Conservation (phyloP, 2,329 filamentous ascomycete genomes). For the Aureobasidium subglaciale region DNA sequence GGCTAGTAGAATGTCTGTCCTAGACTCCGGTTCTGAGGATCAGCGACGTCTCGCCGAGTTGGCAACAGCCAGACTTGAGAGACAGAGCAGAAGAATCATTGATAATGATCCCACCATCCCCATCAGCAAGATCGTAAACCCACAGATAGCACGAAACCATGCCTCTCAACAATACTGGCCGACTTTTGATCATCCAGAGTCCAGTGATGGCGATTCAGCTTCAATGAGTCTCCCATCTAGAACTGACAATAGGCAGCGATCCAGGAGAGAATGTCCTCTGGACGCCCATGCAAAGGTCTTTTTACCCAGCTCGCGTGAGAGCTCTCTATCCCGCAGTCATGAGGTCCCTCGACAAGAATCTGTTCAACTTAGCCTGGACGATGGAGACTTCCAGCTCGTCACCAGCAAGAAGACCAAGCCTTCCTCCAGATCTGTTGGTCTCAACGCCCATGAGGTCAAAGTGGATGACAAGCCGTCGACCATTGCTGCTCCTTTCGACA, state of each 20-base stretch:
- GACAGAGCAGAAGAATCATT: conserved; percentile 27
- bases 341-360: not conserved
- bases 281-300: conserved; percentile 28
- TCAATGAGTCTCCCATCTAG: conserved; percentile 15
- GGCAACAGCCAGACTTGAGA: conserved; percentile 27
- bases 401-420: conserved; percentile 21
- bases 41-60: conserved; percentile 15
- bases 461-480: conserved; percentile 24
- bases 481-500: conserved; percentile 26
- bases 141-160: conserved; percentile 19
- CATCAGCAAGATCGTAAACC: not conserved
- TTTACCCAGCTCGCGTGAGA: conserved; percentile 21
- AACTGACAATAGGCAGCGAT: too few species aligned
- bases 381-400: conserved; percentile 26
- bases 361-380: not conserved
- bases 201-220: conserved; percentile 17
- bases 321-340: not conserved
- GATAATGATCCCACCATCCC: conserved; percentile 25
- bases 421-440: conserved; percentile 15
- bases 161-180: conserved; percentile 23
- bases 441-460: conserved; percentile 24
- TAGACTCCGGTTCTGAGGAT: conserved; percentile 9
- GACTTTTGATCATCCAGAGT: conserved; percentile 22
- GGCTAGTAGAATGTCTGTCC: not conserved
- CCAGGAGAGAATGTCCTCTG: conserved; percentile 12